These are phyloP conservation scores for Zoysia pacifica DNA, from an alignment of 176 grass and related monocot genomes.

Conservation along the genomic window DNA sequence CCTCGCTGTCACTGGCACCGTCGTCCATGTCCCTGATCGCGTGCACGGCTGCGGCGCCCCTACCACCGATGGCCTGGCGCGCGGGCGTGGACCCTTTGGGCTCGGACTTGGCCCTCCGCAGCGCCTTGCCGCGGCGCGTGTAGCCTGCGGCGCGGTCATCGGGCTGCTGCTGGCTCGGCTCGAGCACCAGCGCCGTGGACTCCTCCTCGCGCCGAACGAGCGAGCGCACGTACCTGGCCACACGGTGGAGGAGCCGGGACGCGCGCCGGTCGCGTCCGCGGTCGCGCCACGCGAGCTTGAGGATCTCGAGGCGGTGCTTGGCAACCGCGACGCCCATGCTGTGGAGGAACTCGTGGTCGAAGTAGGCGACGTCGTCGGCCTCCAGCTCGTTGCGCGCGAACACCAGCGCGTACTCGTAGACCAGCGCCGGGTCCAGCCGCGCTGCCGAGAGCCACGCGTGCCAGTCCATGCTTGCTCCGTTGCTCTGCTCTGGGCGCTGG, in stretches of 20 bases:
- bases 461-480: conserved; percentile 51
- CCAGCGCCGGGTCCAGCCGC: conserved; percentile 41
- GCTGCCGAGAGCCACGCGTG: conserved; percentile 59
- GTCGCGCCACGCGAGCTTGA: conserved; percentile 63
- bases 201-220: conserved; percentile 33
- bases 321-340: conserved; percentile 85
- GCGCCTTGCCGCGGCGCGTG: conserved; percentile 29
- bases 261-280: background rate
- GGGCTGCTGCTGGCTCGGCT: conserved; percentile 16
- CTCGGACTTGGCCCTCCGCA: conserved; percentile 29
- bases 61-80: background rate
- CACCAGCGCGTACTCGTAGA: conserved; percentile 63
- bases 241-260: conserved; percentile 10
- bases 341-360: conserved; percentile 68
- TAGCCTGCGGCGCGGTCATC: background rate
- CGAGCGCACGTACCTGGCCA: conserved; percentile 46
- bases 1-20: background rate
- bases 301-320: conserved; percentile 94
- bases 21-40: conserved; percentile 31
- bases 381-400: conserved; percentile 67
- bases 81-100: conserved; percentile 8
- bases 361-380: conserved; percentile 54
- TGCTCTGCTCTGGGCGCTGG: background rate
- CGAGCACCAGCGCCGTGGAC: conserved; percentile 51
- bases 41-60: conserved; percentile 47